Evolutionary conservation across 164 flowering plant genomes (phyloP), one percentile per base, ranked within the genome.

Genomic region (Macadamia integrifolia): DNA sequence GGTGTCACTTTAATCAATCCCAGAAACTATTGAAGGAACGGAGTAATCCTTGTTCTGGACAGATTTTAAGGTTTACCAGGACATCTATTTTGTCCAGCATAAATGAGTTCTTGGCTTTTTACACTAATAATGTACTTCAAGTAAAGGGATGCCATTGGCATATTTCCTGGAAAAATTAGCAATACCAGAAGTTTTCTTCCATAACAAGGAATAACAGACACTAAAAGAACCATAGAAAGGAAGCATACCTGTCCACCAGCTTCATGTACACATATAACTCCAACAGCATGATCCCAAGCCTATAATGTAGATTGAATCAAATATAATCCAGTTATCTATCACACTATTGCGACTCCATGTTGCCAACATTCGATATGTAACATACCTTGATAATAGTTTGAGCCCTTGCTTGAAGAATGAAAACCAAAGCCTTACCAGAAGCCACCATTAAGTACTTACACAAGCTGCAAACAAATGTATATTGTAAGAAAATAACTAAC

Each of bases 251-350:
- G 86, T 56, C 97, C 97, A 8, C 97, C 97, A 0, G 97, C 97
- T 82, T 94, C 99, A 69, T 78, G 85, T 46, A 94, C 92, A 73
- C 99, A 94, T 73, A 92, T 84, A 56, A 92, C 74, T 42, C 99
- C 97, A 72, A 82, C 89, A 64, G 93, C 93, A 79, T 92, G 97
- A 76, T 92, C 99, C 97, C 99, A 94, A 56, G 80, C 85, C 97
- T 88, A 60, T 50, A 68, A 58, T 5, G 28, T 11, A 8, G 53
- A 58, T 64, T 30, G 52, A 71, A 15, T 15, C 46, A 46, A 60
- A 61, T 61, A 35, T 13, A 67, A 75, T 31, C 75, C 58, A 17
- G 43, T 35, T 46, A 15, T 42, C 28, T n/a, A 35, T 18, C 30
- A 46, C 11, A 71, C 4, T 56, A 30, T 52, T 65, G 67, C 31